phyloP scores from a whole-genome alignment of 2,329 filamentous ascomycete species.

The Alternaria rosae region DNA sequence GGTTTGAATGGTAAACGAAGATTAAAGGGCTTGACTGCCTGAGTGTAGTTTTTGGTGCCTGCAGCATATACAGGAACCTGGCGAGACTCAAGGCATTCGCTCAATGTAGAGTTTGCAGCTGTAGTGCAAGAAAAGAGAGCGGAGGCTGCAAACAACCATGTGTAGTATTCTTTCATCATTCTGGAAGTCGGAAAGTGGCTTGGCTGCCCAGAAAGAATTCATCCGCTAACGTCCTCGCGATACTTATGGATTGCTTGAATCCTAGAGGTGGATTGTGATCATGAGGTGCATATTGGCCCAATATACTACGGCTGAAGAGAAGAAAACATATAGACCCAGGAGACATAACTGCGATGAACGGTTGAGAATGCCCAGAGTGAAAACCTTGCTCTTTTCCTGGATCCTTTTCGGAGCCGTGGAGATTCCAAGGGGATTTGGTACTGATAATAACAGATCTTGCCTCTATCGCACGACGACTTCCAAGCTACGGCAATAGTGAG shows the following conservation, averaged over 20 bases:
- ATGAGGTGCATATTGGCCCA: neutral
- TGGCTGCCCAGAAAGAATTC: neutral
- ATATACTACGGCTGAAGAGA: slow-evolving; percentile 1
- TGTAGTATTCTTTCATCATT: slow-evolving; percentile 5
- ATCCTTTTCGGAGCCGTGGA: neutral
- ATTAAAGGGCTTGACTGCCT: slow-evolving; percentile 41
- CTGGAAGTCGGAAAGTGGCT: neutral
- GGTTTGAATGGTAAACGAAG: slow-evolving; percentile 51
- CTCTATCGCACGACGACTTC: neutral
- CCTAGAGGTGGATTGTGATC: neutral
- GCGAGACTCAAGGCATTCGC: slow-evolving; percentile 26
- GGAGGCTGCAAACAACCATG: slow-evolving; percentile 11
- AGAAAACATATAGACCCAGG: neutral
- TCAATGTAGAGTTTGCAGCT: slow-evolving; percentile 17
- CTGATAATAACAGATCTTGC: neutral
- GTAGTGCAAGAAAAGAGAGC: slow-evolving; percentile 11
- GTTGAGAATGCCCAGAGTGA: neutral
- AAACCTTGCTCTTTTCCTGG: neutral
- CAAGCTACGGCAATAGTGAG: neutral
- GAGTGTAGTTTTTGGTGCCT: slow-evolving; percentile 35
- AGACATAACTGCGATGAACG: neutral
- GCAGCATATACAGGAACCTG: slow-evolving; percentile 28
- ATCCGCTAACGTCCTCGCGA: neutral
- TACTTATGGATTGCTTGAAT: slow-evolving; percentile 4
- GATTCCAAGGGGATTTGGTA: neutral